phyloP scores from a whole-genome alignment of 306 rosid genomes.

The Gastrolobium villosum region DNA sequence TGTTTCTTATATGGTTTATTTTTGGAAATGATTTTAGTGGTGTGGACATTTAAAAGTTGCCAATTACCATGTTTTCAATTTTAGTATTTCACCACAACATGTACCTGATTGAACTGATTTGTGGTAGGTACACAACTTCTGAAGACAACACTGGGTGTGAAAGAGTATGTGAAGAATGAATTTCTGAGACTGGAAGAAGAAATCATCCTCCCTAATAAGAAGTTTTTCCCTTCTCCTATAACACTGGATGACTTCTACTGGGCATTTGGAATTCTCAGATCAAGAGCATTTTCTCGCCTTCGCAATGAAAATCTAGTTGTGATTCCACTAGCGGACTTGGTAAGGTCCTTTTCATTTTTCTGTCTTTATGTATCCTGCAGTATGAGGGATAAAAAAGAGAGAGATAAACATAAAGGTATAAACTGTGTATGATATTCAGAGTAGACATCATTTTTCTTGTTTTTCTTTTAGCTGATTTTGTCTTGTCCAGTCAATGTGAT shows the following conservation, averaged over 20 bases:
- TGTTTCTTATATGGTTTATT: neutral
- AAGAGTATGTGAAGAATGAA: conserved; percentile 83
- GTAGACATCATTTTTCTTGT: conserved; percentile 18
- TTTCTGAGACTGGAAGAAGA: conserved; percentile 79
- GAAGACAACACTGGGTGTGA: conserved; percentile 82
- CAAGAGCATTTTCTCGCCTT: conserved; percentile 93
- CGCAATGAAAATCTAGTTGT: conserved; percentile 86
- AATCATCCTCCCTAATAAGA: conserved; percentile 75
- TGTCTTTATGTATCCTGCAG: conserved; percentile 19
- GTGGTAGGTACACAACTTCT: conserved; percentile 92
- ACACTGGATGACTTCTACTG: conserved; percentile 94
- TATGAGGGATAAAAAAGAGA: neutral
- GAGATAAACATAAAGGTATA: conserved; percentile 22
- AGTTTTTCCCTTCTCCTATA: conserved; percentile 79
- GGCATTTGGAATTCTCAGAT: conserved; percentile 97
- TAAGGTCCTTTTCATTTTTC: conserved; percentile 56
- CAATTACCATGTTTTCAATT: conserved; percentile 18
- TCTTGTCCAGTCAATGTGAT: neutral
- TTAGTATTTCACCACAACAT: conserved; percentile 8
- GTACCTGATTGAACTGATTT: conserved; percentile 41
- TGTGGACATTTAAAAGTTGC: neutral
- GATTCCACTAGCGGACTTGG: conserved; percentile 90
- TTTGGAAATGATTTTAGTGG: conserved; percentile 17
- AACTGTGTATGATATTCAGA: conserved; percentile 26
- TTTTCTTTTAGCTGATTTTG: conserved; percentile 15